Evolutionary conservation across 768 basidiomycete species (phyloP), one percentile per base, ranked within the genome.

Genomic region (Rhodotorula sphaerocarpa): DNA sequence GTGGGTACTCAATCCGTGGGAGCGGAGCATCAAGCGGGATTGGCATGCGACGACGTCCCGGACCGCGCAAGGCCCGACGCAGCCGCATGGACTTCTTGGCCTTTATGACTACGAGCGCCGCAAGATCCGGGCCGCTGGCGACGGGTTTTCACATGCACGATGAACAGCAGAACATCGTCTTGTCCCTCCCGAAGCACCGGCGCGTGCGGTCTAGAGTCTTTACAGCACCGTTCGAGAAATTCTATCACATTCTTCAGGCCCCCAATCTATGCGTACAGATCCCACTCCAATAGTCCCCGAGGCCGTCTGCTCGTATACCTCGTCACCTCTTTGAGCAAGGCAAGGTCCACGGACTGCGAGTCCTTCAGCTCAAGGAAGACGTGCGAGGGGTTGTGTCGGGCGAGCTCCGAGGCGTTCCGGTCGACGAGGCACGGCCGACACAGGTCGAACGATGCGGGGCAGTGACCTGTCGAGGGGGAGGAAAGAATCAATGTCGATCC

Each of bases 221-320:
- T n/a, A n/a, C n/a, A n/a, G n/a, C n/a, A n/a, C n/a, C n/a, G n/a
- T n/a, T n/a, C n/a, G n/a, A n/a, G n/a, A n/a, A n/a, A n/a, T n/a
- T n/a, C n/a, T n/a, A n/a, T n/a, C n/a, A n/a, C n/a, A n/a, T n/a
- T n/a, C n/a, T n/a, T n/a, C n/a, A n/a, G n/a, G 36, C 36, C 39
- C 51, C 30, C 15, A 31, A 33, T 47, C 50, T n/a, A 64, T 30
- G 66, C 57, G 66, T 52, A 28, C 45, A 61, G 16, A 51, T 46
- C 31, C 42, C 52, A 50, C 67, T 58, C 23, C 30, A 54, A 41
- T 42, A 48, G 27, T 50, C 30, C 61, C 50, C 10, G 56, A 61
- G 43, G 55, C 60, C 23, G 51, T 69, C 43, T 68, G 47, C 34
- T 44, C 57, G 23, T 54, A 23, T 6, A 28, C 62, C 47, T 65